Evolutionary conservation across 2,329 filamentous ascomycete species (phyloP), one percentile per base, ranked within the genome.

Genomic region (Fusarium acutatum): DNA sequence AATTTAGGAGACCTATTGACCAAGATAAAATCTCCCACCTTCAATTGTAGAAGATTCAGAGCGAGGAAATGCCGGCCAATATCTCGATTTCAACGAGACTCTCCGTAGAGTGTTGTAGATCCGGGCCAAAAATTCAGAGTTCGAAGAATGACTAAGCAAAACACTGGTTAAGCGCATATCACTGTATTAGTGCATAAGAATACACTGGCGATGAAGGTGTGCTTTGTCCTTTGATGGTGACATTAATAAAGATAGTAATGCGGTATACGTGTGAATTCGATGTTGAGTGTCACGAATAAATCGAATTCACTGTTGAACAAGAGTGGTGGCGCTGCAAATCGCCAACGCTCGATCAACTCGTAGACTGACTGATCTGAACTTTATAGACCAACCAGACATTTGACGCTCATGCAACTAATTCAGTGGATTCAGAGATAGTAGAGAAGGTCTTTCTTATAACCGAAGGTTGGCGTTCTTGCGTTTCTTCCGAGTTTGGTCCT

Each of bases 81-180:
- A 61, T 75, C 60, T 57, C 60, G 38, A 56, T 67, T 53, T 52
- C 52, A 40, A 59, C 61, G 52, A 58, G 64, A 41, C 56, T 65
- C 52, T 63, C 68, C 44, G 58, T 65, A 43, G 28, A 35, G 34
- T 24, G 66, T 69, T 54, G 56, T 65, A 43, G 54, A 62, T 47
- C 28, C n/a, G 9, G 24, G 43, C 76, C 76, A 78, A 78, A 78
- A 77, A 54, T 68, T 78, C 69, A 69, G 50, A 70, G 65, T 58
- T 41, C 32, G 24, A 14, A 58, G 18, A 18, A 70, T 77, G 75
- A 77, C 75, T 77, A 77, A 76, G 67, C 75, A 12, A 0, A 5
- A 14, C 17, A n/a, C 11, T 12, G 47, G 53, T 11, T 69, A 72
- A 54, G 24, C 26, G 65, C 59, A 72, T 73, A 71, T 10, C 6